Evolutionary conservation across 805 yeast genomes (phyloP).

Genomic region (Brettanomyces bruxellensis): DNA sequence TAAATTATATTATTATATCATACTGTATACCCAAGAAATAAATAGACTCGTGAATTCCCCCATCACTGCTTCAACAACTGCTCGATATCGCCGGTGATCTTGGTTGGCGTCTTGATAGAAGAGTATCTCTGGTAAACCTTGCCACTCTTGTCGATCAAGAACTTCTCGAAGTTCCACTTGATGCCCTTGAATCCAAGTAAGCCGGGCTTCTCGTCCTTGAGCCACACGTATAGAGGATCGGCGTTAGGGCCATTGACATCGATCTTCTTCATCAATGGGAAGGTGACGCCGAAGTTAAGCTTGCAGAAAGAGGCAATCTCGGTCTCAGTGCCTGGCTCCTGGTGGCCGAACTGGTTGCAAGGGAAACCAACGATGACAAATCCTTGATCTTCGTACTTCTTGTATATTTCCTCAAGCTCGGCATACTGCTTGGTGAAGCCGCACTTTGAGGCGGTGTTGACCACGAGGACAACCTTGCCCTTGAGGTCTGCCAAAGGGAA

Average conservation of each 20-base stretch:
- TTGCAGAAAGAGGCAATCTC: conserved; percentile 70
- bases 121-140: conserved; percentile 43
- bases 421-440: conserved; percentile 69
- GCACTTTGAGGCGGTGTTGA: conserved; percentile 85
- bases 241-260: conserved; percentile 82
- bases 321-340: conserved; percentile 63
- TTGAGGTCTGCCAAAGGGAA: conserved; percentile 52
- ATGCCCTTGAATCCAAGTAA: conserved; percentile 62
- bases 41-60: background rate
- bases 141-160: conserved; percentile 46
- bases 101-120: conserved; percentile 58
- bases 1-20: background rate
- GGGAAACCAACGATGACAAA: conserved; percentile 77
- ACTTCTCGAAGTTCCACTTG: conserved; percentile 55
- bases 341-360: conserved; percentile 79
- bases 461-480: conserved; percentile 76
- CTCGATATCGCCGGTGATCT: conserved; percentile 51
- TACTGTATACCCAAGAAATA: background rate
- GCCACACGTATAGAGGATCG: conserved; percentile 71
- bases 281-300: conserved; percentile 79
- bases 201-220: conserved; percentile 55
- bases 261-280: conserved; percentile 80
- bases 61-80: conserved; percentile 30
- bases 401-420: conserved; percentile 60
- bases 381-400: conserved; percentile 54